phyloP scores from a whole-genome alignment of 192 early-diverging fungal species.

The Entomortierella chlamydospora region DNA sequence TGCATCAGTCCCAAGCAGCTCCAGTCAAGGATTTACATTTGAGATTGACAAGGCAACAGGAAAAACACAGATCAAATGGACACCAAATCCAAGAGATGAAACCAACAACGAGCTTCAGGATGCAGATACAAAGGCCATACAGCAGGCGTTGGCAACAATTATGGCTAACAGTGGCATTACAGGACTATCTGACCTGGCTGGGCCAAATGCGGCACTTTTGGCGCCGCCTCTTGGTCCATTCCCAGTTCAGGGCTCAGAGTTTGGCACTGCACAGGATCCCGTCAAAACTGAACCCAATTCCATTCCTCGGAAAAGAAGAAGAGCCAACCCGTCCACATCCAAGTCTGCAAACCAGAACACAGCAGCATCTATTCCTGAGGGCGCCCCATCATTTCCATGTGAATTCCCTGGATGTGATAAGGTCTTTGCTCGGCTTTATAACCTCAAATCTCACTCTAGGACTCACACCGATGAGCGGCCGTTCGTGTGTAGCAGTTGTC shows the following conservation, averaged over 20 bases:
- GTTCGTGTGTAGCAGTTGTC: constrained; percentile 76
- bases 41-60: constrained; percentile 37
- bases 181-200: constrained; percentile 13
- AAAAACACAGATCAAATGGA: constrained; percentile 46
- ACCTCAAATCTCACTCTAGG: constrained; percentile 78
- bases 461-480: constrained; percentile 81
- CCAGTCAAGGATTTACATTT: constrained; percentile 32
- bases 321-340: neutral
- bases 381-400: constrained; percentile 34
- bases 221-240: constrained; percentile 33
- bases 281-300: neutral
- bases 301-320: constrained; percentile 20
- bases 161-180: constrained; percentile 27
- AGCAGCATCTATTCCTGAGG: constrained; percentile 57
- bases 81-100: neutral
- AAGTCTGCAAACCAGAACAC: constrained; percentile 17
- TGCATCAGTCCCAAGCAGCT: neutral
- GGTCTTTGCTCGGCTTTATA: constrained; percentile 78
- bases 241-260: constrained; percentile 45
- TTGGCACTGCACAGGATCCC: constrained; percentile 28
- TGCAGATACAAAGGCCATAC: constrained; percentile 12
- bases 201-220: neutral
- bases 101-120: neutral
- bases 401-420: constrained; percentile 65
- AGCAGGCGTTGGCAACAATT: constrained; percentile 24